phyloP scores from a whole-genome alignment of 1,284 basidiomycete genomes.

The Cutaneotrichosporon cavernicola region DNA sequence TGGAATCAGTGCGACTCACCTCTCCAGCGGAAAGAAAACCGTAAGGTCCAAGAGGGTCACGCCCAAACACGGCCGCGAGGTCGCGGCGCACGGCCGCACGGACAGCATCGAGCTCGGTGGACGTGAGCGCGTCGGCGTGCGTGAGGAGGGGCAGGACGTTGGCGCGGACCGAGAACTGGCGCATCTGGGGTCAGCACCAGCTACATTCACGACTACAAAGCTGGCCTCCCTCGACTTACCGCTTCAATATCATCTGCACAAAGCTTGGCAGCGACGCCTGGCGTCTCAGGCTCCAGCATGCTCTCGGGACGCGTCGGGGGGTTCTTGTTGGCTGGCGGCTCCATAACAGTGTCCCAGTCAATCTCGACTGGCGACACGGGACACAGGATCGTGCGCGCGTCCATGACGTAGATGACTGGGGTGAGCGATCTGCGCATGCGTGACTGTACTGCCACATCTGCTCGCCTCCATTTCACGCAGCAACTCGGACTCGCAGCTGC shows the following conservation, averaged over 20 bases:
- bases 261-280: constrained; percentile 18
- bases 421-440: background rate
- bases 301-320: constrained; percentile 14
- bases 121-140: constrained; percentile 41
- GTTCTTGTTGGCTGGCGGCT: constrained; percentile 15
- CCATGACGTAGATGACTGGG: constrained; percentile 47
- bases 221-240: constrained; percentile 5
- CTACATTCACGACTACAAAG: too few species aligned
- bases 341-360: constrained; percentile 25
- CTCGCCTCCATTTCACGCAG: background rate
- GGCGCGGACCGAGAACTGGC: constrained; percentile 33
- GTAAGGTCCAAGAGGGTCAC: constrained; percentile 22
- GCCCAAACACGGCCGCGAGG: constrained; percentile 28
- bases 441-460: background rate
- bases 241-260: constrained; percentile 27
- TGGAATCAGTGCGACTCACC: constrained; percentile 16
- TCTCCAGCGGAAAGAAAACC: constrained; percentile 20
- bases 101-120: constrained; percentile 32
- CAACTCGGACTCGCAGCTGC: background rate
- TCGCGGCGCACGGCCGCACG: constrained; percentile 33
- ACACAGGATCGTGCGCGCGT: constrained; percentile 38
- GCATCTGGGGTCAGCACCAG: constrained; percentile 33
- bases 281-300: constrained; percentile 17
- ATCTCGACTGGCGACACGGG: constrained; percentile 17
- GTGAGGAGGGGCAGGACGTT: constrained; percentile 48